phyloP scores from a whole-genome alignment of 1,284 basidiomycete species.

The Fomitopsis schrenkii region DNA sequence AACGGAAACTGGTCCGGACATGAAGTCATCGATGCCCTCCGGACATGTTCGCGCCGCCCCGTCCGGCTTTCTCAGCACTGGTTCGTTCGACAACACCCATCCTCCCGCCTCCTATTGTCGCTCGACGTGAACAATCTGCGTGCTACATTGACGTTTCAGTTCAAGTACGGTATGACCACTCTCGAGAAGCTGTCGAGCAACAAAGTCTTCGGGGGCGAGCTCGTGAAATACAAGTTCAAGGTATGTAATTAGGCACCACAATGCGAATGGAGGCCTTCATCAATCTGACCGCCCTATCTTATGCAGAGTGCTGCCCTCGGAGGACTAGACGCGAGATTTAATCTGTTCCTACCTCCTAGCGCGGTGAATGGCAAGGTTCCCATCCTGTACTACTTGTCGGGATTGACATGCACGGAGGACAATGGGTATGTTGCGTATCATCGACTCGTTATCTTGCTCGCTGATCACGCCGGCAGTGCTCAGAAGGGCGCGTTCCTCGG shows the following conservation, averaged over 20 bases:
- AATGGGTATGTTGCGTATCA: constrained; percentile 60
- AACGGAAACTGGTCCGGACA: not conserved
- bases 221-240: constrained; percentile 88
- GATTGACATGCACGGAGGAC: constrained; percentile 95
- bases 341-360: constrained; percentile 82
- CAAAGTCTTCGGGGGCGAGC: constrained; percentile 74
- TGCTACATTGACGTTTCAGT: not conserved
- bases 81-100: not conserved
- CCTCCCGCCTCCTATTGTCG: not conserved
- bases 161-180: constrained; percentile 26
- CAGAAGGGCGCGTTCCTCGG: constrained; percentile 87
- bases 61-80: not conserved
- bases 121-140: not conserved
- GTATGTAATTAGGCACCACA: constrained; percentile 30
- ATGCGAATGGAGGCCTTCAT: not conserved
- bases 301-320: constrained; percentile 68
- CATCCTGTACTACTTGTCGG: constrained; percentile 87
- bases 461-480: constrained; percentile 42
- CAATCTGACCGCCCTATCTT: not conserved
- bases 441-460: not conserved
- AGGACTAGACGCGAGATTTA: constrained; percentile 79
- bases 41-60: not conserved
- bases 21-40: constrained; percentile 9
- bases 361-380: constrained; percentile 65
- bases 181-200: constrained; percentile 73